phyloP scores from a whole-genome alignment of 2,329 filamentous ascomycete species.

The Aureobasidium namibiae region DNA sequence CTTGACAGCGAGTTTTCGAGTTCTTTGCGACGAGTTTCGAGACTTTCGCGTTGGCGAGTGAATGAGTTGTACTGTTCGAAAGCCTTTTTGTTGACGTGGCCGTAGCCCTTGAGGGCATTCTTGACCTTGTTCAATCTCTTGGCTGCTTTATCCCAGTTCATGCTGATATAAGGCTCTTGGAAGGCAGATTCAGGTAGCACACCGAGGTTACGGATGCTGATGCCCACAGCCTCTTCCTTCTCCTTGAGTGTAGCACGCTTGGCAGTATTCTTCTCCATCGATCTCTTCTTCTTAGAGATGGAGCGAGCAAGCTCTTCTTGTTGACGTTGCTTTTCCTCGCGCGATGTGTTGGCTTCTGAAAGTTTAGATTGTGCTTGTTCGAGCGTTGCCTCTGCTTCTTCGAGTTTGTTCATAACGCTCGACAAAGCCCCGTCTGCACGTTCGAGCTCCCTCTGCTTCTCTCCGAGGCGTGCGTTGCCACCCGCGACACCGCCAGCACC shows the following conservation, averaged over 20 bases:
- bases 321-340: constrained; percentile 57
- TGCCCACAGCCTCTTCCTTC: constrained; percentile 70
- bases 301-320: constrained; percentile 67
- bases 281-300: constrained; percentile 80
- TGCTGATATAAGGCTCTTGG: constrained; percentile 70
- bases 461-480: constrained; percentile 57
- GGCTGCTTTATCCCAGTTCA: constrained; percentile 59
- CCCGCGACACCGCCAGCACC: constrained; percentile 36
- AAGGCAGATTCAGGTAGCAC: constrained; percentile 91
- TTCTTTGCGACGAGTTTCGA: constrained; percentile 77
- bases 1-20: constrained; percentile 77
- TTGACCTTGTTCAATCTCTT: constrained; percentile 82
- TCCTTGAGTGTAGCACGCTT: constrained; percentile 73
- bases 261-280: constrained; percentile 84
- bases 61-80: constrained; percentile 99
- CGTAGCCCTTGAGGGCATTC: constrained; percentile 89
- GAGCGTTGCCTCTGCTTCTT: constrained; percentile 66
- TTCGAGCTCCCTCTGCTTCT: constrained; percentile 72
- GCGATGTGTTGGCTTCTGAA: constrained; percentile 50
- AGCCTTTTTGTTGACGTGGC: constrained; percentile 98
- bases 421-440: constrained; percentile 63
- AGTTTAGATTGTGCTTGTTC: constrained; percentile 51
- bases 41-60: constrained; percentile 78
- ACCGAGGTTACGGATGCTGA: constrained; percentile 86
- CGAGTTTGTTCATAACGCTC: constrained; percentile 58